These are phyloP conservation scores for Podaxis pistillaris DNA, from an alignment of 768 basidiomycete species.

Conservation along the genomic window DNA sequence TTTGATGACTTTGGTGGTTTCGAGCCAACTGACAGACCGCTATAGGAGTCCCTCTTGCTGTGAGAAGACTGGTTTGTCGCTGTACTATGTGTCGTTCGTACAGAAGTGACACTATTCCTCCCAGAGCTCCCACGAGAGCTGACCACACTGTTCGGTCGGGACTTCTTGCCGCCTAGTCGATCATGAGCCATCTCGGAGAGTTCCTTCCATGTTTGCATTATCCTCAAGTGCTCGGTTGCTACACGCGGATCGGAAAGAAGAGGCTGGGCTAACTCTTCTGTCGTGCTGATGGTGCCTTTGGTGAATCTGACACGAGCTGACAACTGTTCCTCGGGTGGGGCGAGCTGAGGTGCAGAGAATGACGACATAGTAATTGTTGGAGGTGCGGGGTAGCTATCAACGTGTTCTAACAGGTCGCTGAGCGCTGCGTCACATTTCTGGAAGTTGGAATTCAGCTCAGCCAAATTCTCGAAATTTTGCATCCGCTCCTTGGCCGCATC, in stretches of 20 bases:
- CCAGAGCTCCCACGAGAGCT: constrained; percentile 62
- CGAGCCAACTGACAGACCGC: constrained; percentile 32
- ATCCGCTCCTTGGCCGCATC: constrained; percentile 47
- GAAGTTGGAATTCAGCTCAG: constrained; percentile 47
- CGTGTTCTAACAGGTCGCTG: constrained; percentile 82
- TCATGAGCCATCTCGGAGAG: constrained; percentile 80
- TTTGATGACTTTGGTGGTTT: constrained; percentile 26
- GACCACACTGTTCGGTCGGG: constrained; percentile 62
- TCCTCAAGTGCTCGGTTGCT: constrained; percentile 55
- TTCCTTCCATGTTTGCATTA: constrained; percentile 79
- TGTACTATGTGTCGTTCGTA: constrained; percentile 17
- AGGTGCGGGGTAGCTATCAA: constrained; percentile 76
- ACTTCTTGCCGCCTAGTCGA: constrained; percentile 55
- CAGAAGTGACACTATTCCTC: constrained; percentile 54
- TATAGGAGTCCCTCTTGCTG: constrained; percentile 29
- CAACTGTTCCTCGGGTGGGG: constrained; percentile 68
- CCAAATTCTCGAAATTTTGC: constrained; percentile 52
- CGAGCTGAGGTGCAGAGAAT: constrained; percentile 36
- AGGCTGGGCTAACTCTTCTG: constrained; percentile 38
- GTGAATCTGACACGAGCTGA: constrained; percentile 65
- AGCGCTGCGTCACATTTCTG: constrained; percentile 68
- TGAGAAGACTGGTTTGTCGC: constrained; percentile 18
- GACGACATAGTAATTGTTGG: constrained; percentile 54
- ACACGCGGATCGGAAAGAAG: constrained; percentile 63
- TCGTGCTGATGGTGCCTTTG: constrained; percentile 42